Evolutionary conservation across 495 filamentous ascomycete species (phyloP).

Genomic region (Neurospora hispaniola): DNA sequence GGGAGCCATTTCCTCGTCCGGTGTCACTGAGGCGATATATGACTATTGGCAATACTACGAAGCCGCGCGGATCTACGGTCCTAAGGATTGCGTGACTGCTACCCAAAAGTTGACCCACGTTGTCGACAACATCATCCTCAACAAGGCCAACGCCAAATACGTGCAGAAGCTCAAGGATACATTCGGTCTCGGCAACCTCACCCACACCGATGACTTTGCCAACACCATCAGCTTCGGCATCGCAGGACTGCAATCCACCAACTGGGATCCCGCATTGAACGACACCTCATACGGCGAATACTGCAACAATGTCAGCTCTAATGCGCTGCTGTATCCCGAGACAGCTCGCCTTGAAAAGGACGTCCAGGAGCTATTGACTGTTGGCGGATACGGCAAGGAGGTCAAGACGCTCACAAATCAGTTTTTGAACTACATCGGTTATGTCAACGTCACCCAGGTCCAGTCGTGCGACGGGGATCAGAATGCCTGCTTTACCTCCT

Average conservation of each 20-base stretch:
- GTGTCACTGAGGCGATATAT: conserved; percentile 58
- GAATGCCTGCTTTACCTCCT: conserved; percentile 44
- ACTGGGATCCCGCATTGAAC: conserved; percentile 59
- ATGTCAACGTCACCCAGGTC: conserved; percentile 35
- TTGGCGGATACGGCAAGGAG: conserved; percentile 46
- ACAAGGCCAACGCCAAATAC: conserved; percentile 31
- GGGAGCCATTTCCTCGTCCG: conserved; percentile 60
- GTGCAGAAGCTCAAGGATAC: conserved; percentile 41
- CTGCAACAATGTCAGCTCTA: conserved; percentile 47
- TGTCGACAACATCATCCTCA: conserved; percentile 55
- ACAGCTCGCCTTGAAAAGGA: conserved; percentile 28
- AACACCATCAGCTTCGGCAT: conserved; percentile 41
- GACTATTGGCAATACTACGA: conserved; percentile 66
- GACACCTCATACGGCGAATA: conserved; percentile 43
- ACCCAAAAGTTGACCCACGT: conserved; percentile 49
- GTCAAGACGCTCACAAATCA: conserved; percentile 37
- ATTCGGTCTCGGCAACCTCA: conserved; percentile 50
- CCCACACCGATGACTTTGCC: conserved; percentile 52
- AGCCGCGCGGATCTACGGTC: conserved; percentile 45
- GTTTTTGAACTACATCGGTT: conserved; percentile 58
- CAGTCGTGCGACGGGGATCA: conserved; percentile 23
- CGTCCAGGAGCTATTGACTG: conserved; percentile 36
- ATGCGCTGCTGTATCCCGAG: conserved; percentile 35
- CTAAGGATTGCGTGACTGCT: conserved; percentile 40
- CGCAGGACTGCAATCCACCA: conserved; percentile 46